Evolutionary conservation across 768 basidiomycete species (phyloP), one percentile per base, ranked within the genome.

Genomic region (Mycena metata): DNA sequence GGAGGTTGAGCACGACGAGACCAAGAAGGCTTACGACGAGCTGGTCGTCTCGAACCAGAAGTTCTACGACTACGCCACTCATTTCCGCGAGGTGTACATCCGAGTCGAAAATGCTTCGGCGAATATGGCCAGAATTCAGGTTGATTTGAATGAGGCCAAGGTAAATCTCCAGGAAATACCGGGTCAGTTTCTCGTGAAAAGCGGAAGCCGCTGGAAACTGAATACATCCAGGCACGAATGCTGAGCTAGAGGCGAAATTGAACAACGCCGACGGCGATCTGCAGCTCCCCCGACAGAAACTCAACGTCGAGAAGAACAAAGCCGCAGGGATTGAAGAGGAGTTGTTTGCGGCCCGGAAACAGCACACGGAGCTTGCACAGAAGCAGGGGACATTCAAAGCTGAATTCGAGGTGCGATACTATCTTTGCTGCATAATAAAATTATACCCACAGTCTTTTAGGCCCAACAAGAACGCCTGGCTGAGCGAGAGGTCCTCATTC

Each of bases 71-170:
- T 86, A 89, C 50, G 91, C 94, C 4, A 90, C 89, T 23, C 92
- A 92, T 75, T 98, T 98, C 76, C 88, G 94, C 64, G 94, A 98
- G 78, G 85, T 92, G 60, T 96, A 93, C 74, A 79, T 91, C 61
- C 89, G 88, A 72, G 87, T 91, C 23, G 89, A 92, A 62, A 85
- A 82, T 67, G 78, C 94, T 51, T 82, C 90, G 60, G 84, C 88
- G 66, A 87, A 86, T 73, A 91, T 91, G 74, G 76, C 82, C n/a
- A 85, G 88, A 54, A 82, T 89, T 60, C 83, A 91, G 71, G 79
- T 81, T 15, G 91, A 95, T 47, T 82, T 93, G 42, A 82, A 84
- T 1, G 88, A 90, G 33, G 84, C 90, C 8, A 87, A 85, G 62
- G 83, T 89, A 50, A 92, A 86, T 61, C 81, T 93, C 36, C 85